These are phyloP conservation scores for Hsuehochloa calcarea DNA, from an alignment of 176 grass and related monocot genomes.

Conservation along the genomic window DNA sequence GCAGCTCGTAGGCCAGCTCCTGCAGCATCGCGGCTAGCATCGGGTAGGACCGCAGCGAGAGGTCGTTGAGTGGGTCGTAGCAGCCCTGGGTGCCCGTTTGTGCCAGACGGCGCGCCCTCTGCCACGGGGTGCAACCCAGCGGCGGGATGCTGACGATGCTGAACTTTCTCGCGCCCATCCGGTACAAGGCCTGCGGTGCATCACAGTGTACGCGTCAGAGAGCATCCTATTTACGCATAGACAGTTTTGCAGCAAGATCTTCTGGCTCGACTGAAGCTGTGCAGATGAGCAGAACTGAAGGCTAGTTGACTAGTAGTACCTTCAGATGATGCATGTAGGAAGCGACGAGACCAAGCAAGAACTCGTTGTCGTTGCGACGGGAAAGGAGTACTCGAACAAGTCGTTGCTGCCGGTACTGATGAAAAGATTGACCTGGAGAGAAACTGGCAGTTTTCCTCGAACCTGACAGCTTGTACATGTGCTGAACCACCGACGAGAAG, in stretches of 20 bases:
- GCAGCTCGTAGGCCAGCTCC: constrained; percentile 21
- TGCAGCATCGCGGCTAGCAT: constrained; percentile 21
- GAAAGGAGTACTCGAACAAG: constrained; percentile 52
- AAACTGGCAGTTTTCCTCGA: not conserved
- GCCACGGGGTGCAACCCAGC: constrained; percentile 48
- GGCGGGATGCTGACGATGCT: constrained; percentile 49
- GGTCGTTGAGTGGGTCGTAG: constrained; percentile 32
- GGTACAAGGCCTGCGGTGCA: constrained; percentile 28
- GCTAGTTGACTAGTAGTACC: constrained; percentile 4
- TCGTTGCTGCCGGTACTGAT: constrained; percentile 74
- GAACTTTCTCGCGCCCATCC: constrained; percentile 52
- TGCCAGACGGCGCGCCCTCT: constrained; percentile 25
- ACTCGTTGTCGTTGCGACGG: not conserved
- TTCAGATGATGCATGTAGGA: constrained; percentile 25
- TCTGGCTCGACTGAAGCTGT: not conserved
- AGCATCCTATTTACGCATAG: not conserved
- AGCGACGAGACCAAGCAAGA: constrained; percentile 27
- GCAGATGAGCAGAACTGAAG: not conserved
- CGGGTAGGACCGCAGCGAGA: constrained; percentile 37
- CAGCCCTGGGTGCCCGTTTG: constrained; percentile 32
- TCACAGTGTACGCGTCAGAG: not conserved
- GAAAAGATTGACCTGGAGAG: constrained; percentile 58
- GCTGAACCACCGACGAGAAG: constrained; percentile 21
- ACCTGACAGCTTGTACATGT: constrained; percentile 21
- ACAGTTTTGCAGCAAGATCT: not conserved